Evolutionary conservation across 768 basidiomycete genomes (phyloP), one percentile per base, ranked within the genome.

Genomic region (Paxillus ammoniavirescens): DNA sequence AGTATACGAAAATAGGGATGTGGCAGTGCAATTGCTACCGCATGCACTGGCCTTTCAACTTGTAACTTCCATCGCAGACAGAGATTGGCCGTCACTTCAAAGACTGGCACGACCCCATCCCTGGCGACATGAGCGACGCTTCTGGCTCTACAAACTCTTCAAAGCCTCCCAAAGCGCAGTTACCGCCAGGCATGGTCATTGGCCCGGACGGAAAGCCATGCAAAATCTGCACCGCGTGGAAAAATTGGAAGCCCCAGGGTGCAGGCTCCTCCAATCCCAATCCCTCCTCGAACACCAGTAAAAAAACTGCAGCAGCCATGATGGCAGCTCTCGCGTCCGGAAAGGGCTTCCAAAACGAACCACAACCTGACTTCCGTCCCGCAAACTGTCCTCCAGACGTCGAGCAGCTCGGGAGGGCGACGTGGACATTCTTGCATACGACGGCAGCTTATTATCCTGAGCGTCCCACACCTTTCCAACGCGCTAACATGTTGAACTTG

Each of bases 141-240:
- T 21, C 52, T 26, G 37, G 49, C 21, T 49, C 52, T 47, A 37
- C 41, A 17, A n/a, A 13, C 9, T 12, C 26, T 38, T 37, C 45
- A 53, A 60, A 38, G 14, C 37, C 64, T 10, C 23, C 56, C 38
- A 71, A 58, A 48, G 40, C 55, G 5, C 8, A 70, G n/a, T 64
- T 88, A 28, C 88, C 90, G 1, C 88, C 91, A 7, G 93, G 92
- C 2, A 86, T 93, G 78, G 82, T 95, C 51, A 73, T 98, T 59
- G 94, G 91, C 1, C 89, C 92, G 12, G 92, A 98, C 58, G 95
- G 96, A n/a, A 97, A 94, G 69, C 93, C 91, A 1, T 98, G 96
- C 79, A 96, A 93, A 73, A 84, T 91, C 28, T 95, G 93, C 63
- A 89, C 84, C 41, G 86, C 88, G 28, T 91, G 90, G 70, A 82